Percentiles rank a stretch among this genome's conserved stretches.
Evolutionary conservation across 441 rosid species (phyloP).

Genomic region (Euphorbia celastroides): DNA sequence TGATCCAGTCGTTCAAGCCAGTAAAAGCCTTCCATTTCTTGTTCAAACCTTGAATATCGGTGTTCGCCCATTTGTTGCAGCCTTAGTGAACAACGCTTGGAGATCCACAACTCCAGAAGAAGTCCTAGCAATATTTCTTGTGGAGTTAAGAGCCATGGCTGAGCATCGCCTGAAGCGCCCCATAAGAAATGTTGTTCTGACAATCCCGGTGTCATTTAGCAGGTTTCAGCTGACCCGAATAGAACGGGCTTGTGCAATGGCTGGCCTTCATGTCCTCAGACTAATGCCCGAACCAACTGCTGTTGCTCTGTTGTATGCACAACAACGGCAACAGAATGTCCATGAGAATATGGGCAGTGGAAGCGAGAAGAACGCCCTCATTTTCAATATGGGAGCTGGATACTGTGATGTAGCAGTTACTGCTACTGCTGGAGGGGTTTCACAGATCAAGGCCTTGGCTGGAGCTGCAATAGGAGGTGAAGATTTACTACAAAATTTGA

Average conservation of each 20-base stretch:
- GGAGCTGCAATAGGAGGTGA: slow-evolving; percentile 80
- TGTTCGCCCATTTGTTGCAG: slow-evolving; percentile 74
- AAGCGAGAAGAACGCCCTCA: slow-evolving; percentile 68
- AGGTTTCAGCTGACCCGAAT: slow-evolving; percentile 72
- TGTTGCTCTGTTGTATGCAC: slow-evolving; percentile 76
- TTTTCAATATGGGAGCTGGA: slow-evolving; percentile 89
- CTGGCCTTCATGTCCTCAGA: slow-evolving; percentile 79
- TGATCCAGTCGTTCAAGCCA: slow-evolving; percentile 65
- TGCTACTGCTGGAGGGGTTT: slow-evolving; percentile 86
- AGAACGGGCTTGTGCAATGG: slow-evolving; percentile 87
- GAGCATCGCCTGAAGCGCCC: slow-evolving; percentile 65
- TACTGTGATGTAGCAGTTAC: slow-evolving; percentile 77
- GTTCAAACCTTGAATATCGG: slow-evolving; percentile 84
- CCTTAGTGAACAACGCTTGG: slow-evolving; percentile 77
- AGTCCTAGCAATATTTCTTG: slow-evolving; percentile 69
- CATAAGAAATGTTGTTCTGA: slow-evolving; percentile 61
- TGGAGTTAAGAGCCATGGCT: slow-evolving; percentile 70
- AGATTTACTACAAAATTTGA: slow-evolving; percentile 69
- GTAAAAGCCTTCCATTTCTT: slow-evolving; percentile 69
- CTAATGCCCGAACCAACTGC: slow-evolving; percentile 89
- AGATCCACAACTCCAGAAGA: slow-evolving; percentile 86
- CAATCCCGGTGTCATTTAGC: slow-evolving; percentile 77
- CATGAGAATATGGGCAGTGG: slow-evolving; percentile 78
- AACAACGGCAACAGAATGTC: slow-evolving; percentile 63
- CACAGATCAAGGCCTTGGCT: slow-evolving; percentile 68